A percentile compares a stretch with the other conserved stretches of the same genome.
Conservation (phyloP, 495 filamentous ascomycete genomes). For the Hyaloscypha bicolor region DNA sequence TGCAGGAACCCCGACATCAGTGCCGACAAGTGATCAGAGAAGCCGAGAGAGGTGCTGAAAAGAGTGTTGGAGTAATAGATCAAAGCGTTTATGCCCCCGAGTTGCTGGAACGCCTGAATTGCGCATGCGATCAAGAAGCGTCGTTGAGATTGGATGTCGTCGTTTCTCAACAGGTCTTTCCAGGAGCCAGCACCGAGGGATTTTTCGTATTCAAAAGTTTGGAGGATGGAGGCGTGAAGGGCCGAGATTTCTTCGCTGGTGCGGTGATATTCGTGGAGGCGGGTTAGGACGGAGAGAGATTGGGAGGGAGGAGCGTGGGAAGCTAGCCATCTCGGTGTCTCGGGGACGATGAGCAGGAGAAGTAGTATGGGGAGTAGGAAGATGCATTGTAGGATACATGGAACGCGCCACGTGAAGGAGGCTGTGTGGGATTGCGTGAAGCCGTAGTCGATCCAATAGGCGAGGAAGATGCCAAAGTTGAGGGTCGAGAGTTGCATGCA, state of each 20-base stretch:
- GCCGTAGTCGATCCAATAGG: constrained; percentile 52
- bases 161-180: constrained; percentile 35
- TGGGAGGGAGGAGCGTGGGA: constrained; percentile 41
- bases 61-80: constrained; percentile 70
- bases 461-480: constrained; percentile 55
- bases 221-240: constrained; percentile 33
- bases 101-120: constrained; percentile 41
- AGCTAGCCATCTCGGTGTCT: constrained; percentile 49
- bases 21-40: constrained; percentile 52
- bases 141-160: constrained; percentile 33
- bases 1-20: constrained; percentile 71
- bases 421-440: constrained; percentile 57
- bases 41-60: constrained; percentile 59
- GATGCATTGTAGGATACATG: constrained; percentile 71
- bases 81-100: constrained; percentile 70
- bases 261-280: constrained; percentile 34
- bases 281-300: constrained; percentile 40
- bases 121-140: constrained; percentile 36
- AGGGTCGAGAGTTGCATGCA: constrained; percentile 77
- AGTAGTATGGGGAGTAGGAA: constrained; percentile 63
- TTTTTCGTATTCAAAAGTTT: constrained; percentile 29
- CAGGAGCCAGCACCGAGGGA: constrained; percentile 32
- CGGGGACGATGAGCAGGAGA: constrained; percentile 64
- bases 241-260: constrained; percentile 17
- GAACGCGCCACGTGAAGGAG: constrained; percentile 71